These are phyloP conservation scores for Aspergillus cejpii DNA, from an alignment of 2,329 filamentous ascomycete species.

Conservation along the genomic window DNA sequence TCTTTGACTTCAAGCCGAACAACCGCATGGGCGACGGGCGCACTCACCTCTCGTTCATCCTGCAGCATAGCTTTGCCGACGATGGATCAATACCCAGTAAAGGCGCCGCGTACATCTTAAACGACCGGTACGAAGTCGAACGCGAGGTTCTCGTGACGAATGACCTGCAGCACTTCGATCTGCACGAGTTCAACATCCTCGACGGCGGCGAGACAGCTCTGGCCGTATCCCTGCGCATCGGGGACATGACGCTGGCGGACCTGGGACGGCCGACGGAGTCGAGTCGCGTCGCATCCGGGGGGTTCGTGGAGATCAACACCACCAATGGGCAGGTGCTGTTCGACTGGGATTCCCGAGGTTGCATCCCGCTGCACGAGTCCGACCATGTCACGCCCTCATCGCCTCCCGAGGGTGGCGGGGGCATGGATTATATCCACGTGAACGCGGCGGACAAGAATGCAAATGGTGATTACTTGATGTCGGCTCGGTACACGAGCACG, in stretches of 20 bases:
- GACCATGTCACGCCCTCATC: conserved; percentile 19
- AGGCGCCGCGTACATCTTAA: conserved; percentile 45
- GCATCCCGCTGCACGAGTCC: conserved; percentile 31
- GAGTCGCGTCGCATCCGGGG: conserved; percentile 30
- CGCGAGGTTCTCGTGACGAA: conserved; percentile 33
- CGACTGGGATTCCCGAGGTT: conserved; percentile 33
- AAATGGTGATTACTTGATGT: conserved; percentile 38
- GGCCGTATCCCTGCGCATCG: conserved; percentile 19
- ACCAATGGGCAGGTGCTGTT: conserved; percentile 31
- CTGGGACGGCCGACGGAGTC: conserved; percentile 29
- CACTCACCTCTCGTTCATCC: conserved; percentile 46
- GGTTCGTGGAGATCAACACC: conserved; percentile 36
- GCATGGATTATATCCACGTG: conserved; percentile 36
- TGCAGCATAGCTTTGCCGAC: conserved; percentile 23
- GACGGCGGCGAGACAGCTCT: conserved; percentile 32
- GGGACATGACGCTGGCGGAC: conserved; percentile 22
- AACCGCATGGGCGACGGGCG: conserved; percentile 39
- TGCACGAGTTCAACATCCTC: conserved; percentile 40
- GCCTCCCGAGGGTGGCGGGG: conserved; percentile 12
- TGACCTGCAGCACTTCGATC: conserved; percentile 31
- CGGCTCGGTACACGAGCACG: conserved; percentile 34
- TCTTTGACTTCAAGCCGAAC: conserved; percentile 45
- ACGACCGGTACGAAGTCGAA: conserved; percentile 42
- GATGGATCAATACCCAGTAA: conserved; percentile 39
- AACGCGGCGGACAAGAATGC: conserved; percentile 39